Evolutionary conservation across 257 asterid genomes (phyloP).

Genomic region (Eucommia ulmoides): DNA sequence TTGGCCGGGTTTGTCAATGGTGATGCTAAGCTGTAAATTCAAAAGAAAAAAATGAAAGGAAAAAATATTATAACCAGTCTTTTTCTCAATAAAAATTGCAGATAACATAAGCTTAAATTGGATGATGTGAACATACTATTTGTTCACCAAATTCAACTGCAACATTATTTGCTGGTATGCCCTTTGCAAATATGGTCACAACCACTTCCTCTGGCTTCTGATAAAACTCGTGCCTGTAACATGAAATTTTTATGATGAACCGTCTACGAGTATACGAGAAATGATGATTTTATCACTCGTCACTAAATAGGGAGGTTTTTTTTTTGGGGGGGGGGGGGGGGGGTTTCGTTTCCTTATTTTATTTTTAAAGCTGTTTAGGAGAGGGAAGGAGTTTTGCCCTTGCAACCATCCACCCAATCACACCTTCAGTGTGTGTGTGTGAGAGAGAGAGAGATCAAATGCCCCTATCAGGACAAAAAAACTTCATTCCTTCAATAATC

Average conservation of each 20-base stretch:
- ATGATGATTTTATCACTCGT: background rate
- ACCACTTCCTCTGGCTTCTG: constrained; percentile 95
- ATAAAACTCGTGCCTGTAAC: constrained; percentile 79
- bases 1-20: constrained; percentile 70
- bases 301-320: too few species aligned
- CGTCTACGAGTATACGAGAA: background rate
- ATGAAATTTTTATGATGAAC: background rate
- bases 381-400: too few species aligned
- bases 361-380: too few species aligned
- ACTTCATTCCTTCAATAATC: too few species aligned
- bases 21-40: constrained; percentile 62
- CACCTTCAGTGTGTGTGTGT: too few species aligned
- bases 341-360: too few species aligned
- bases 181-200: constrained; percentile 85
- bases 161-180: constrained; percentile 48
- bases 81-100: background rate
- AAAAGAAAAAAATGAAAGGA: constrained; percentile 5
- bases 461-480: too few species aligned
- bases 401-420: too few species aligned
- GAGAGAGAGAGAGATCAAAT: too few species aligned
- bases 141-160: constrained; percentile 88
- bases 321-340: too few species aligned
- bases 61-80: background rate
- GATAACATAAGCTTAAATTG: background rate
- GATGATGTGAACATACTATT: constrained; percentile 40